A percentile compares a stretch with the other conserved stretches of the same genome.
These are phyloP conservation scores for Epichloe gansuensis DNA, from an alignment of 2,329 filamentous ascomycete species.

Conservation along the genomic window DNA sequence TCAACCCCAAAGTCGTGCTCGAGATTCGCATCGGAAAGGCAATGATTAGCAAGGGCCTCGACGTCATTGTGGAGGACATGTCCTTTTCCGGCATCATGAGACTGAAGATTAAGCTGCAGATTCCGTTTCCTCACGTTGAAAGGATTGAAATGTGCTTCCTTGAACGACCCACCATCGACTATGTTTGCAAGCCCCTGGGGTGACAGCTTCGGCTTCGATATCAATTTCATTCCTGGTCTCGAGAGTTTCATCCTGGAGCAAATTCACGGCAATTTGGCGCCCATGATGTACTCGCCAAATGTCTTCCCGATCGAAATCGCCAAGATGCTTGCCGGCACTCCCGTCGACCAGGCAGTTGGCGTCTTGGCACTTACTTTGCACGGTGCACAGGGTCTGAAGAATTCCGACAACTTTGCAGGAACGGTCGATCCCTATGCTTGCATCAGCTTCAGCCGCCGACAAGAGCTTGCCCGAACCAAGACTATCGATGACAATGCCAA, in stretches of 20 bases:
- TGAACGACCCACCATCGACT: slow-evolving; percentile 80
- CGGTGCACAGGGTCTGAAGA: slow-evolving; percentile 85
- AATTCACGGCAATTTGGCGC: slow-evolving; percentile 84
- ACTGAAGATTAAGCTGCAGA: slow-evolving; percentile 92
- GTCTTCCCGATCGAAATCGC: slow-evolving; percentile 98
- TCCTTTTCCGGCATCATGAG: slow-evolving; percentile 92
- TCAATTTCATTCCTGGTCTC: slow-evolving; percentile 95
- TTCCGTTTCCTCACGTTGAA: slow-evolving; percentile 91
- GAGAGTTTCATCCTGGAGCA: slow-evolving; percentile 91
- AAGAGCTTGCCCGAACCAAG: slow-evolving; percentile 79
- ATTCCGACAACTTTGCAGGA: slow-evolving; percentile 84
- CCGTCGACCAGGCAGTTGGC: slow-evolving; percentile 91
- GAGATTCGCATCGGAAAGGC: slow-evolving; percentile 93
- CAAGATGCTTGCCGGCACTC: slow-evolving; percentile 90
- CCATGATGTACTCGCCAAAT: slow-evolving; percentile 97
- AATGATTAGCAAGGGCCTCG: slow-evolving; percentile 90
- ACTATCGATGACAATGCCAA: slow-evolving; percentile 72
- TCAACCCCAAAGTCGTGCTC: slow-evolving; percentile 92
- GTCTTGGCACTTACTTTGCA: slow-evolving; percentile 87
- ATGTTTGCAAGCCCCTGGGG: slow-evolving; percentile 97
- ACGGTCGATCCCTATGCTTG: slow-evolving; percentile 83
- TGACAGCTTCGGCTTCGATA: slow-evolving; percentile 92
- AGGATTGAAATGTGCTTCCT: slow-evolving; percentile 92
- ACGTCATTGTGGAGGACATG: slow-evolving; percentile 97
- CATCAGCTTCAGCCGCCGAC: slow-evolving; percentile 73